Conservation (phyloP, 1,284 basidiomycete genomes). For the Boletellus dicymbophilus region DNA sequence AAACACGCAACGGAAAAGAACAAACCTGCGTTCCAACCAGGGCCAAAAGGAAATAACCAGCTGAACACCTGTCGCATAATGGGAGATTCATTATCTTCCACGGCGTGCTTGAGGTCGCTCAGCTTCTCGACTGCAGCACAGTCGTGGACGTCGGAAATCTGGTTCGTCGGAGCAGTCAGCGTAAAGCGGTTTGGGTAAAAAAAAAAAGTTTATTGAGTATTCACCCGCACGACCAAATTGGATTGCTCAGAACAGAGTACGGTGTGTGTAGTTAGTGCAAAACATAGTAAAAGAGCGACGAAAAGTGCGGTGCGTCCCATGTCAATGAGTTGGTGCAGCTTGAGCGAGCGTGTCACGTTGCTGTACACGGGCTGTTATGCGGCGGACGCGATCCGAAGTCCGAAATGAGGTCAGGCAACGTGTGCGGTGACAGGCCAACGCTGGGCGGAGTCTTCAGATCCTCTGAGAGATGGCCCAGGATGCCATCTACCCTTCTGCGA, state of each 20-base stretch:
- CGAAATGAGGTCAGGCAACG: slow-evolving; percentile 20
- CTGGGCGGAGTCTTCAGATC: background rate
- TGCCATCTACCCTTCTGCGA: slow-evolving; percentile 31
- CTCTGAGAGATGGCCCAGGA: background rate
- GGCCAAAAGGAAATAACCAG: slow-evolving; percentile 83
- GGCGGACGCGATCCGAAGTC: slow-evolving; percentile 25
- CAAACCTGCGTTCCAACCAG: slow-evolving; percentile 80
- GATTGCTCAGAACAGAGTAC: slow-evolving; percentile 22
- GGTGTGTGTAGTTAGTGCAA: slow-evolving; percentile 18
- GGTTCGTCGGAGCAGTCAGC: slow-evolving; percentile 10
- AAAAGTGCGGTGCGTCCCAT: slow-evolving; percentile 24
- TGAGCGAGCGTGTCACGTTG: background rate
- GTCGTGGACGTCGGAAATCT: slow-evolving; percentile 53
- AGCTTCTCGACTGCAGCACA: slow-evolving; percentile 59
- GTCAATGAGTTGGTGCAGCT: background rate
- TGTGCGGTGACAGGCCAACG: too few species aligned
- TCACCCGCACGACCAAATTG: slow-evolving; percentile 32
- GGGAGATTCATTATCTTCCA: slow-evolving; percentile 67
- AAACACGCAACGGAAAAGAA: slow-evolving; percentile 4
- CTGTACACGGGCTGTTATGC: background rate
- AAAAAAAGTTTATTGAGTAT: slow-evolving; percentile 13
- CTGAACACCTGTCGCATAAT: slow-evolving; percentile 77
- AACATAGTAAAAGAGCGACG: slow-evolving; percentile 44
- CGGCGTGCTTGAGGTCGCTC: slow-evolving; percentile 54
- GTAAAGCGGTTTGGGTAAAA: background rate